Conservation (phyloP, 192 early-diverging fungal species). For the Gigaspora rosea region DNA sequence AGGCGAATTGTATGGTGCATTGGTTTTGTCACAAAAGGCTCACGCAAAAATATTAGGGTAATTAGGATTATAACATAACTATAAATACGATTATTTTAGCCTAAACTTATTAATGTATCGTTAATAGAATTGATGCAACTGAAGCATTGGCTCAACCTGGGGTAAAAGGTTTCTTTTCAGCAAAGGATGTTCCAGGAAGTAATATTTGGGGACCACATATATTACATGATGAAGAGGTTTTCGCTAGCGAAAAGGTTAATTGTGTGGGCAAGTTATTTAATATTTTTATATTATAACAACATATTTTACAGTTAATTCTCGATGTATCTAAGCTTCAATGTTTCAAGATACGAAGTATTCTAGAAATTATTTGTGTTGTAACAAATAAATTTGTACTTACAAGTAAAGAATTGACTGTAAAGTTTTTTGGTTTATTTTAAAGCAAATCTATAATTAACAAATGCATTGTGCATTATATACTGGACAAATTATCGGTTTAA, state of each 20-base stretch:
- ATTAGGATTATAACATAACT: background rate
- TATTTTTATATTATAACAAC: background rate
- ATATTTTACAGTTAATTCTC: background rate
- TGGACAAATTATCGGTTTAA: conserved; percentile 76
- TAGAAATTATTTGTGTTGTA: too few species aligned
- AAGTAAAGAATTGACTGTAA: too few species aligned
- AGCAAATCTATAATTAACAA: too few species aligned
- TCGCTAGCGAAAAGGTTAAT: conserved; percentile 68
- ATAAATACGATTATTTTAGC: background rate
- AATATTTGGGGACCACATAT: conserved; percentile 59
- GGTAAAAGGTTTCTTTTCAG: conserved; percentile 66
- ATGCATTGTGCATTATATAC: background rate
- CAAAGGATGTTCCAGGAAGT: conserved; percentile 68
- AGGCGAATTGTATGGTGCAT: conserved; percentile 68
- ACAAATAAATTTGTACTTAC: too few species aligned
- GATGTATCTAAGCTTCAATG: too few species aligned
- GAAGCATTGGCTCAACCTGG: conserved; percentile 63
- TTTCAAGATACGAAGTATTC: too few species aligned
- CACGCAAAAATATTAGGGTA: conserved; percentile 65
- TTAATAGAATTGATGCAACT: conserved; percentile 55
- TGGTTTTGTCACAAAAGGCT: conserved; percentile 67
- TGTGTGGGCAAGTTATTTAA: conserved; percentile 44
- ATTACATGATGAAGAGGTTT: conserved; percentile 79
- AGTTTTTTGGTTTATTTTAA: too few species aligned
- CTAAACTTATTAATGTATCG: background rate